A percentile compares a stretch with the other conserved stretches of the same genome.
These are phyloP conservation scores for Lippia alba DNA, from an alignment of 305 asterid genomes.

Conservation along the genomic window DNA sequence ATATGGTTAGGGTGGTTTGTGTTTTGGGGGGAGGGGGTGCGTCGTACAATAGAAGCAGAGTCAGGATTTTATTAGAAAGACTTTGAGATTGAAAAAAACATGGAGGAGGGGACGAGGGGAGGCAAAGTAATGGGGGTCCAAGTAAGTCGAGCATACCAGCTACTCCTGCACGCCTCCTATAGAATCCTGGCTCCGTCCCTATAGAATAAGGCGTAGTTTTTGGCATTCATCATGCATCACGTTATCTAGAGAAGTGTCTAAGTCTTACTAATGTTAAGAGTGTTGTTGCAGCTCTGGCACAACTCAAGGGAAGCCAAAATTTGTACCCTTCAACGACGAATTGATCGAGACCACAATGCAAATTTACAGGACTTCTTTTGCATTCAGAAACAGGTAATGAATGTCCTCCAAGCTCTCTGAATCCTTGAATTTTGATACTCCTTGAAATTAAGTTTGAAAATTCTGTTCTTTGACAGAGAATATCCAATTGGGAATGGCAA, in stretches of 20 bases:
- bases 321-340: constrained; percentile 81
- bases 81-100: too few species aligned
- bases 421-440: neutral
- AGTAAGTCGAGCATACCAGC: too few species aligned
- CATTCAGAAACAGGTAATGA: constrained; percentile 71
- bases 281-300: constrained; percentile 75
- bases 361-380: constrained; percentile 69
- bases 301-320: constrained; percentile 85
- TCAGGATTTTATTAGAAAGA: too few species aligned
- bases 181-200: neutral
- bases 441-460: neutral
- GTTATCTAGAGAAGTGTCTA: constrained; percentile 34
- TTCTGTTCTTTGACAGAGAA: constrained; percentile 50
- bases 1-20: too few species aligned
- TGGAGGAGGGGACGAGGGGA: too few species aligned
- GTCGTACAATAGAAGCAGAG: too few species aligned
- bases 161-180: neutral
- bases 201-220: neutral
- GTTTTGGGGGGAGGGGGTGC: too few species aligned
- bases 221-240: constrained; percentile 35
- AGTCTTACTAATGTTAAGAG: constrained; percentile 30
- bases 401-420: neutral
- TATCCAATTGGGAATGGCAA: constrained; percentile 73
- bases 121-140: too few species aligned
- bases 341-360: constrained; percentile 71